Evolutionary conservation across 441 rosid species (phyloP).

Genomic region (Gossypium schwendimanii): DNA sequence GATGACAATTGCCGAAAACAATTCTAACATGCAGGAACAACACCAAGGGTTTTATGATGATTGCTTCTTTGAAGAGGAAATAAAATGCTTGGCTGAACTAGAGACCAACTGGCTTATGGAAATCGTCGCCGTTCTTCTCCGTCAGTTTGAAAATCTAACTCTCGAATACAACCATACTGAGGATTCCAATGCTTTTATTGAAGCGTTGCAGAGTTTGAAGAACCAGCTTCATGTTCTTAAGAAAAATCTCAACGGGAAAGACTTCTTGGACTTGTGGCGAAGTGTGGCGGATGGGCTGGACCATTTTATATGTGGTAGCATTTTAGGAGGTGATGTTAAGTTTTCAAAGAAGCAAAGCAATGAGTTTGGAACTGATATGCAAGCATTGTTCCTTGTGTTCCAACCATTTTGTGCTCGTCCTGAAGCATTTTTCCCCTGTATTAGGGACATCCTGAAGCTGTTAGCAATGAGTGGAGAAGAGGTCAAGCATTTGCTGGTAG

Average conservation of each 20-base stretch:
- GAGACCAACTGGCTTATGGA: conserved; percentile 73
- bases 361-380: conserved; percentile 43
- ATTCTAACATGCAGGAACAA: conserved; percentile 10
- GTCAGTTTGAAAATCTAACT: conserved; percentile 51
- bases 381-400: conserved; percentile 45
- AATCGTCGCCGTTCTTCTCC: conserved; percentile 42
- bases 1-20: conserved; percentile 43
- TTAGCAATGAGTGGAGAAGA: conserved; percentile 41
- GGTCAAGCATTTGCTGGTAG: conserved; percentile 31
- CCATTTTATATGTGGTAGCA: conserved; percentile 48
- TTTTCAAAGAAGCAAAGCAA: conserved; percentile 22
- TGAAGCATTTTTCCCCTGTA: conserved; percentile 61
- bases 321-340: conserved; percentile 23
- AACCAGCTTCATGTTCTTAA: conserved; percentile 34
- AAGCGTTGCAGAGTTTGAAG: conserved; percentile 50
- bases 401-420: conserved; percentile 66
- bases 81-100: conserved; percentile 48
- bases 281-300: conserved; percentile 74
- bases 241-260: conserved; percentile 47
- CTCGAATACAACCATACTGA: conserved; percentile 30
- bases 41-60: conserved; percentile 10
- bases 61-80: conserved; percentile 63
- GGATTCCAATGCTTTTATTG: conserved; percentile 24
- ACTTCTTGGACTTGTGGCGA: conserved; percentile 75
- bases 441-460: conserved; percentile 56